Conservation (phyloP, 208 protist species). For the Herpetomonas samuelpessoai region DNA sequence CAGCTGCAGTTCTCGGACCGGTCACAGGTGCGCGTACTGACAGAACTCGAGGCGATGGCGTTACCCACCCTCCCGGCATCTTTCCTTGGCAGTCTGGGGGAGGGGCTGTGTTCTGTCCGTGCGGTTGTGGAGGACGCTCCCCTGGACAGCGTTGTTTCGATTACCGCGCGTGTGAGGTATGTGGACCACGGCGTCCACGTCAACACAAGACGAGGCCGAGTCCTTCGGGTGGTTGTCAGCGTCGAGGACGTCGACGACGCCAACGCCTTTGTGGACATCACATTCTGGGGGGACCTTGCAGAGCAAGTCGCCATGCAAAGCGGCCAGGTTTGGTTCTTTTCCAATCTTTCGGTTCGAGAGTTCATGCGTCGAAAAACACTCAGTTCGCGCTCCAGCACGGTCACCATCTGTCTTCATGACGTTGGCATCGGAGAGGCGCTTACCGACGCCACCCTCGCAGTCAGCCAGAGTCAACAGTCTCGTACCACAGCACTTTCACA, state of each 20-base stretch:
- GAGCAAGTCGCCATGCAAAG: conserved; percentile 16
- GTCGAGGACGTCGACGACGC: conserved; percentile 22
- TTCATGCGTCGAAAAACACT: conserved; percentile 61
- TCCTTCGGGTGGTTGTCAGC: conserved; percentile 34
- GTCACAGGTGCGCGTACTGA: conserved; percentile 20
- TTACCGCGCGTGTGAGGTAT: conserved; percentile 37
- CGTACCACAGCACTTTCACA: too few relatives aligned
- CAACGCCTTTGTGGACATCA: conserved; percentile 39
- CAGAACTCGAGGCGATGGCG: neutral
- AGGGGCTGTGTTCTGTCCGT: conserved; percentile 21
- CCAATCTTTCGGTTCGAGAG: conserved; percentile 37
- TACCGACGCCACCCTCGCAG: too few relatives aligned
- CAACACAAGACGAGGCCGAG: conserved; percentile 59
- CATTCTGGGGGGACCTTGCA: conserved; percentile 64
- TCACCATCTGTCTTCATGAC: too few relatives aligned
- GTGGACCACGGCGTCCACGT: conserved; percentile 23
- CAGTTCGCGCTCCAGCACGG: conserved; percentile 23
- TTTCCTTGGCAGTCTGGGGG: conserved; percentile 34
- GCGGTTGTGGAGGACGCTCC: conserved; percentile 18
- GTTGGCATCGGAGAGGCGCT: too few relatives aligned
- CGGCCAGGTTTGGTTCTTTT: conserved; percentile 66
- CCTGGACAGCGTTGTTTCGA: conserved; percentile 49
- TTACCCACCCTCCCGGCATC: conserved; percentile 31
- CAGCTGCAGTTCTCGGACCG: conserved; percentile 46
- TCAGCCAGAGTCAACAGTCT: too few relatives aligned